These are phyloP conservation scores for Elaeis guineensis DNA, from an alignment of 176 grass and related monocot species.

Conservation along the genomic window DNA sequence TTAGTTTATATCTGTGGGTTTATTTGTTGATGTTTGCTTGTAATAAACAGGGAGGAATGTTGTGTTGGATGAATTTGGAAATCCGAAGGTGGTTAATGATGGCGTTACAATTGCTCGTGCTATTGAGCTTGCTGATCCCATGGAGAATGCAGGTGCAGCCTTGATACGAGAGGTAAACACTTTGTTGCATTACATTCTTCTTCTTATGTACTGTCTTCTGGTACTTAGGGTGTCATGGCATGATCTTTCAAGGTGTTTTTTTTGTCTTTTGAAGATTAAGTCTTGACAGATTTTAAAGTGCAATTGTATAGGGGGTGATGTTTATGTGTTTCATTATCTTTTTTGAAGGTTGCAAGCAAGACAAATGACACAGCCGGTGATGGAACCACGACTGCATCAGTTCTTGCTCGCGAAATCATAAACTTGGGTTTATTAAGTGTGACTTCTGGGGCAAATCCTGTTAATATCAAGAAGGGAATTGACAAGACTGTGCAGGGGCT, in stretches of 20 bases:
- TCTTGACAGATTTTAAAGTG: too few species aligned
- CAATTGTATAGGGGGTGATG: too few species aligned
- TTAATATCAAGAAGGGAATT: slow-evolving; percentile 8
- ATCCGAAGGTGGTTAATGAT: slow-evolving; percentile 67
- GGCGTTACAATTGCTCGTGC: slow-evolving; percentile 62
- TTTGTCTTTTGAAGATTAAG: too few species aligned
- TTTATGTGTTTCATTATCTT: not conserved
- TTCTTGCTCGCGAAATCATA: not conserved
- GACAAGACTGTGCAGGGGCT: slow-evolving; percentile 7
- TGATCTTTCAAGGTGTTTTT: too few species aligned
- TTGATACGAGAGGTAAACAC: slow-evolving; percentile 48
- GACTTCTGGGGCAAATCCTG: slow-evolving; percentile 10
- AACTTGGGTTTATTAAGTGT: slow-evolving; percentile 4
- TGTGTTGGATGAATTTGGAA: slow-evolving; percentile 53
- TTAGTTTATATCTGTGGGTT: too few species aligned
- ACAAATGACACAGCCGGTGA: not conserved
- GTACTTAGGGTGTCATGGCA: too few species aligned
- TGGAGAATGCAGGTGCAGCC: slow-evolving; percentile 66
- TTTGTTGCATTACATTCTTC: not conserved
- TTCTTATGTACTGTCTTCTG: not conserved
- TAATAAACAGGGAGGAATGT: slow-evolving; percentile 54
- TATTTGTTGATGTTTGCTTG: not conserved
- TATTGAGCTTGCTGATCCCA: slow-evolving; percentile 68
- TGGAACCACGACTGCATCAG: too few species aligned
- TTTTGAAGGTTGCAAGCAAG: not conserved